These are phyloP conservation scores for Diaporthe batatas DNA, from an alignment of 2,329 filamentous ascomycete genomes.

Conservation along the genomic window DNA sequence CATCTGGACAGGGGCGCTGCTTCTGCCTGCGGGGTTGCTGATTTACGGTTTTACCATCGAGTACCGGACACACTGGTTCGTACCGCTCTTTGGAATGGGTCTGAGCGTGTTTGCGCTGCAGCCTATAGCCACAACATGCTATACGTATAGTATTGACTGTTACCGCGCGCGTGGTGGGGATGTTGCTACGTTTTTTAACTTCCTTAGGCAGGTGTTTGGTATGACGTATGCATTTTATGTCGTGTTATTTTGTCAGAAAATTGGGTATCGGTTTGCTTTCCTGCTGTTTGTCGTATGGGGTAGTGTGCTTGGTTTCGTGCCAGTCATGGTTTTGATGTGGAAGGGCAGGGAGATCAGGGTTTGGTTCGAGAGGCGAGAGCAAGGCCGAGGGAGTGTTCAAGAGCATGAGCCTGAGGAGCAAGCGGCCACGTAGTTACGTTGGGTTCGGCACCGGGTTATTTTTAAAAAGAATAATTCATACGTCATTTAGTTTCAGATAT, in stretches of 20 bases:
- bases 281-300: slow-evolving; percentile 31
- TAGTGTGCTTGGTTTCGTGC: slow-evolving; percentile 31
- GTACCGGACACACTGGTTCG: slow-evolving; percentile 48
- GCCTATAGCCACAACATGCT: slow-evolving; percentile 49
- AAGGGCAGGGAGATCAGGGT: slow-evolving; percentile 24
- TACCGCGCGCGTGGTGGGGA: slow-evolving; percentile 35
- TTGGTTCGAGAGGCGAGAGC: slow-evolving; percentile 24
- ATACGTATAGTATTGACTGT: slow-evolving; percentile 42
- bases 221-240: slow-evolving; percentile 37
- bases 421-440: neutral
- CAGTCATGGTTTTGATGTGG: slow-evolving; percentile 26
- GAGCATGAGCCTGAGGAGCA: neutral
- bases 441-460: accelerated
- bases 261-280: slow-evolving; percentile 36
- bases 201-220: slow-evolving; percentile 25
- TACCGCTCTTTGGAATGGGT: slow-evolving; percentile 49
- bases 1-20: slow-evolving; percentile 47
- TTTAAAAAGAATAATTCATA: neutral
- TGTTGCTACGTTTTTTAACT: slow-evolving; percentile 31
- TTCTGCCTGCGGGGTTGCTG: slow-evolving; percentile 48
- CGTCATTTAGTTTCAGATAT: neutral
- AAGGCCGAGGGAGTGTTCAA: neutral
- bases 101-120: slow-evolving; percentile 50
- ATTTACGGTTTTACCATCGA: slow-evolving; percentile 51
- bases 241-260: slow-evolving; percentile 26